Percentiles rank a stretch among this genome's conserved stretches.
phyloP scores from a whole-genome alignment of 805 yeast species.

The Kluyveromyces dobzhanskii region DNA sequence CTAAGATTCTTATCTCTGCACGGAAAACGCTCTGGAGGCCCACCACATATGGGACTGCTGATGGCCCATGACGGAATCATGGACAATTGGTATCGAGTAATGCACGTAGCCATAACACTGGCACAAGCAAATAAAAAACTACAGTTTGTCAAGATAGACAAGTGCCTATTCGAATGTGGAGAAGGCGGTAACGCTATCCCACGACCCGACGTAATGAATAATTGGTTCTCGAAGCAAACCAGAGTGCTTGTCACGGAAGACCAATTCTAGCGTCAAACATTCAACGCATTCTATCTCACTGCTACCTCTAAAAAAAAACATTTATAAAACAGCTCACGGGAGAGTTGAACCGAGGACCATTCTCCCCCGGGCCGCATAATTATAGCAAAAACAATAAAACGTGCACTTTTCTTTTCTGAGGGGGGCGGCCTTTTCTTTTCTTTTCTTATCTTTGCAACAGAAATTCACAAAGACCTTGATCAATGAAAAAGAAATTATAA shows the following conservation, averaged over 20 bases:
- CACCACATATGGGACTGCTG: conserved; percentile 47
- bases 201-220: conserved; percentile 34
- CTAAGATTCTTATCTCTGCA: conserved; percentile 36
- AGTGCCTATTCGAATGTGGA: conserved; percentile 37
- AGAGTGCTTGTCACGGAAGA: conserved; percentile 17
- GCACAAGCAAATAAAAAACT: conserved; percentile 25
- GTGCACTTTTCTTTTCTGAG: no score
- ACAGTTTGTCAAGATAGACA: conserved; percentile 40
- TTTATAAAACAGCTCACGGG: background rate
- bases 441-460: no score
- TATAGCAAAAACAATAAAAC: no score
- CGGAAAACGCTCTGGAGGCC: conserved; percentile 44
- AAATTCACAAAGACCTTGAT: no score
- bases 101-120: conserved; percentile 41
- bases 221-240: conserved; percentile 38
- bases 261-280: conserved; percentile 5
- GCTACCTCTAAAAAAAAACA: no score
- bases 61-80: conserved; percentile 44
- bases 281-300: no score
- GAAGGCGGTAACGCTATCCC: conserved; percentile 29
- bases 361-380: background rate
- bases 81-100: conserved; percentile 51
- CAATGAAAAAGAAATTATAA: no score
- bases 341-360: background rate
- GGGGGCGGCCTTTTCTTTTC: no score